Evolutionary conservation across 1,139 yeast species (phyloP).

Genomic region (Kodamaea derodonti): DNA sequence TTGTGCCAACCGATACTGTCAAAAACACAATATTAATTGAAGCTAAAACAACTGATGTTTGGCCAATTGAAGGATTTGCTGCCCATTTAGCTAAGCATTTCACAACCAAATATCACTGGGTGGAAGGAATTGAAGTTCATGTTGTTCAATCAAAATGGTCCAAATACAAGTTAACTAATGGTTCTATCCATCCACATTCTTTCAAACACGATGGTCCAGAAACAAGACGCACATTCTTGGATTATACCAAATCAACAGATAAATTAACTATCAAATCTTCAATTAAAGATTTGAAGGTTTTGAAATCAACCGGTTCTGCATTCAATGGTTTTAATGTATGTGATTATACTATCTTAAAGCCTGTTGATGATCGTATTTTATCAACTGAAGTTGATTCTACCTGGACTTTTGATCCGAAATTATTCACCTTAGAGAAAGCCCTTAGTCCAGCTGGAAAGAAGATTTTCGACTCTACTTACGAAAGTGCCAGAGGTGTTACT

Average conservation of each 20-base stretch:
- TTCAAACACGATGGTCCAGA: slow-evolving; percentile 84
- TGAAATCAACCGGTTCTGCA: slow-evolving; percentile 93
- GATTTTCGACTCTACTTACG: slow-evolving; percentile 60
- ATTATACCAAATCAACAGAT: slow-evolving; percentile 44
- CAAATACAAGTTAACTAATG: slow-evolving; percentile 62
- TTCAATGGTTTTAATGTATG: slow-evolving; percentile 82
- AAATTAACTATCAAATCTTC: slow-evolving; percentile 62
- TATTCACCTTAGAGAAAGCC: slow-evolving; percentile 48
- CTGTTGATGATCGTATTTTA: slow-evolving; percentile 77
- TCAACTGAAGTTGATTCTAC: slow-evolving; percentile 81
- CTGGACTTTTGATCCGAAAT: slow-evolving; percentile 62
- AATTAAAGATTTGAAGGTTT: slow-evolving; percentile 77
- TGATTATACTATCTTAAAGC: slow-evolving; percentile 83
- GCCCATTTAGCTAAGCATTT: slow-evolving; percentile 82
- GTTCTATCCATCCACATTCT: slow-evolving; percentile 76
- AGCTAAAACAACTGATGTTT: slow-evolving; percentile 75
- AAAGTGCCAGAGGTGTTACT: slow-evolving; percentile 62
- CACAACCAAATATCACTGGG: slow-evolving; percentile 68
- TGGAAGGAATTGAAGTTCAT: slow-evolving; percentile 62
- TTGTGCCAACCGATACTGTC: slow-evolving; percentile 92
- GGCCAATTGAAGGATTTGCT: slow-evolving; percentile 91
- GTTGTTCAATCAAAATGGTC: slow-evolving; percentile 77
- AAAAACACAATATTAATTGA: slow-evolving; percentile 81
- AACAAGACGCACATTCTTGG: slow-evolving; percentile 57
- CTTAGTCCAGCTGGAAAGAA: slow-evolving; percentile 52